Conservation (phyloP, 225 moss, liverwort and hornwort species). For the Anthoceros angustus region DNA sequence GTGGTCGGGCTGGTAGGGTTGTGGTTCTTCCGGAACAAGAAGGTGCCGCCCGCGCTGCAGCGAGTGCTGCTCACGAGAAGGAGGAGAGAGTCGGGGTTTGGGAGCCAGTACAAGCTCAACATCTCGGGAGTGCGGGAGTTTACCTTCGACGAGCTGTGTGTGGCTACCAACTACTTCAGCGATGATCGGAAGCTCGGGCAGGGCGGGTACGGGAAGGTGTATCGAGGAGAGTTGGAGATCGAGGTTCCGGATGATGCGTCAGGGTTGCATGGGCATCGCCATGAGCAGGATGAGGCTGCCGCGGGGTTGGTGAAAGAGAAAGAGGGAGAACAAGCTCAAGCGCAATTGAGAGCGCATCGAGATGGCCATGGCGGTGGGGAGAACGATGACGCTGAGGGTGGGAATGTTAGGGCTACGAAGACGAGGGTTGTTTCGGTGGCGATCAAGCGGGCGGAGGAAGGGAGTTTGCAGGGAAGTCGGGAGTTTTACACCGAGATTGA, state of each 20-base stretch:
- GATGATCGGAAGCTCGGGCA: slow-evolving; percentile 22
- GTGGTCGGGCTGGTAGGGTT: background rate
- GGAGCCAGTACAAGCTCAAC: slow-evolving; percentile 6
- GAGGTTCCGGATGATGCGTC: too few relatives aligned
- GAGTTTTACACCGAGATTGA: slow-evolving; percentile 33
- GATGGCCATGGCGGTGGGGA: slow-evolving; percentile 67
- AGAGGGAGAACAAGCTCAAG: too few relatives aligned
- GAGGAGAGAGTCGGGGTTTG: background rate
- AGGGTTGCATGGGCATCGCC: too few relatives aligned
- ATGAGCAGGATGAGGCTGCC: too few relatives aligned
- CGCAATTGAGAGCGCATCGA: too few relatives aligned
- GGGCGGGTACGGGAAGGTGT: slow-evolving; percentile 66
- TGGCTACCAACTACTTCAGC: slow-evolving; percentile 37
- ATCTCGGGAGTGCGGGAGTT: slow-evolving; percentile 39
- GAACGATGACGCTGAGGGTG: slow-evolving; percentile 46
- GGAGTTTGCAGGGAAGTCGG: slow-evolving; percentile 13
- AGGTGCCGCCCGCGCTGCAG: slow-evolving; percentile 7
- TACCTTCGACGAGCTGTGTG: slow-evolving; percentile 32
- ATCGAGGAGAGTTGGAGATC: slow-evolving; percentile 12
- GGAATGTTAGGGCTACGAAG: slow-evolving; percentile 22
- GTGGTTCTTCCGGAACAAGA: slow-evolving; percentile 22
- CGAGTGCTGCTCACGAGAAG: background rate
- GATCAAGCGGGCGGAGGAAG: slow-evolving; percentile 25
- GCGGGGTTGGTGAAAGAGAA: too few relatives aligned
- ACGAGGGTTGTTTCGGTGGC: slow-evolving; percentile 21